Evolutionary conservation across 2,329 filamentous ascomycete genomes (phyloP).

Genomic region (Cercospora beticola): DNA sequence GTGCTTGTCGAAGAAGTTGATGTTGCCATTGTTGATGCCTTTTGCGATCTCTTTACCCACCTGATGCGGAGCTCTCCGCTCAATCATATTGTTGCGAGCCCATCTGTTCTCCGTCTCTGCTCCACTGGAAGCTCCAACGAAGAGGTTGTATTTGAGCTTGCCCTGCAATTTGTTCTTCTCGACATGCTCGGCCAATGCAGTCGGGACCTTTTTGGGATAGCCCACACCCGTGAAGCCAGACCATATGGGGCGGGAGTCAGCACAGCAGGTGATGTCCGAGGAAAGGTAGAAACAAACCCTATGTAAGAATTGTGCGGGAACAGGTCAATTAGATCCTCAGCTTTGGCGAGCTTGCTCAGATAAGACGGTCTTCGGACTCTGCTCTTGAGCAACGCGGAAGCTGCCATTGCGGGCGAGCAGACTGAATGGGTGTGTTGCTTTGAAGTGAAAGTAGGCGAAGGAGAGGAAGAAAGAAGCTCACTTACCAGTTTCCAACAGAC

Average conservation of each 20-base stretch:
- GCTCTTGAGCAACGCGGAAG: constrained; percentile 67
- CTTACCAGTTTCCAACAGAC: neutral
- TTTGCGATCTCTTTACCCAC: constrained; percentile 88
- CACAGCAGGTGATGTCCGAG: neutral
- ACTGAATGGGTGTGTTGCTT: neutral
- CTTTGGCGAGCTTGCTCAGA: constrained; percentile 74
- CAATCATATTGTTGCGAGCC: constrained; percentile 88
- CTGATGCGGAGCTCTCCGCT: constrained; percentile 79
- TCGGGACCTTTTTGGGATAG: constrained; percentile 69
- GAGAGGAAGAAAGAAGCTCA: neutral
- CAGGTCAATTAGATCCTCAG: constrained; percentile 74
- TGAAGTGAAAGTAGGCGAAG: neutral
- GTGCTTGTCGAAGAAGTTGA: constrained; percentile 93
- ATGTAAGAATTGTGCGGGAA: constrained; percentile 86
- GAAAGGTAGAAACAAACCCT: constrained; percentile 45
- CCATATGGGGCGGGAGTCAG: constrained; percentile 51
- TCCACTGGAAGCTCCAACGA: constrained; percentile 85
- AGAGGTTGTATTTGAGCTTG: constrained; percentile 80
- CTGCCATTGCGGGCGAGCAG: constrained; percentile 25
- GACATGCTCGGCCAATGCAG: constrained; percentile 81
- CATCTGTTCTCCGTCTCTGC: constrained; percentile 90
- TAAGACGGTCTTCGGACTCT: constrained; percentile 74
- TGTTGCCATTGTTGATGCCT: constrained; percentile 84
- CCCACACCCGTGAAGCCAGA: constrained; percentile 82
- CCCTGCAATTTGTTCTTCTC: constrained; percentile 83